Conservation (phyloP, 2,329 filamentous ascomycete species). For the Amesomyces nigricolor region DNA sequence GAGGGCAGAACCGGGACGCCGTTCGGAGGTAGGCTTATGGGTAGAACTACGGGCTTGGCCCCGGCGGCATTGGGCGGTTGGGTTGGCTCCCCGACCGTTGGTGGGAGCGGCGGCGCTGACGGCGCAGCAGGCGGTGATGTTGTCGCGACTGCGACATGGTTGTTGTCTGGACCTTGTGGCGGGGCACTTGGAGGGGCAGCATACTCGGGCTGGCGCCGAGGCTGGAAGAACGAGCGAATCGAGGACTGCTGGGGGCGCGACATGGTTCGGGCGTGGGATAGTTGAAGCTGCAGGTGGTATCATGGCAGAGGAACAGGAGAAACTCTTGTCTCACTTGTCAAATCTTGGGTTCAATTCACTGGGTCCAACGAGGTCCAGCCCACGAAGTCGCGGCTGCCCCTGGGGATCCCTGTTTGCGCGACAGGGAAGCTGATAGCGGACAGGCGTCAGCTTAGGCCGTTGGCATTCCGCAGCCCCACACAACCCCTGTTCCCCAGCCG, state of each 20-base stretch:
- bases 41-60: constrained; percentile 6
- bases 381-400: not conserved
- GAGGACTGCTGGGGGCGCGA: constrained; percentile 45
- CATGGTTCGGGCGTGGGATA: constrained; percentile 25
- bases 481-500: not conserved
- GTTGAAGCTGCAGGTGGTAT: not conserved
- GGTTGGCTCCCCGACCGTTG: not conserved
- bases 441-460: not conserved
- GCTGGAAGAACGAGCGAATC: constrained; percentile 59
- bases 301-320: not conserved
- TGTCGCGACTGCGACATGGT: constrained; percentile 23
- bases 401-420: constrained; percentile 9
- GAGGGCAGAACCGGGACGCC: constrained; percentile 30
- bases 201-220: constrained; percentile 41
- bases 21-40: constrained; percentile 19
- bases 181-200: constrained; percentile 36
- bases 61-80: not conserved
- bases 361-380: not conserved
- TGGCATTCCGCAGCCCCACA: constrained; percentile 1
- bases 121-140: constrained; percentile 23
- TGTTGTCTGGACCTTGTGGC: constrained; percentile 18
- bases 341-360: not conserved
- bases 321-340: not conserved
- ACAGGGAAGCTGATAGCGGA: constrained; percentile 8
- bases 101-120: constrained; percentile 17